Evolutionary conservation across 345 rosid genomes (phyloP), one percentile per base, ranked within the genome.

Genomic region (Populus pruinosa): DNA sequence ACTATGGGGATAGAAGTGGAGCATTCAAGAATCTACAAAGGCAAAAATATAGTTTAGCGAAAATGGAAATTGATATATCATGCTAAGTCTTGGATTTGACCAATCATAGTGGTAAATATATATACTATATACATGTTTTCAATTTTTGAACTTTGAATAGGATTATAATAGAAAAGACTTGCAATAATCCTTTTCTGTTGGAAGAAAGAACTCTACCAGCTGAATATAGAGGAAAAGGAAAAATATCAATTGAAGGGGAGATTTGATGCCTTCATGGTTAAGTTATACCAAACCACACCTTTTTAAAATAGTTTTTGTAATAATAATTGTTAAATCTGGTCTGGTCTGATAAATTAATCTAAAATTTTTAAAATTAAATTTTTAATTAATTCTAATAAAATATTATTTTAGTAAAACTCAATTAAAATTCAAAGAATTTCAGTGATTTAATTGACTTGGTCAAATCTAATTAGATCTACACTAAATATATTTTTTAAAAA

Each of bases 391-490:
- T 43, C 2, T 0, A 0, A 43, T 13, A 11, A 43, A 43, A 10
- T 2, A 2, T 11, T 11, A 10, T 10, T 43, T 43, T 43, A 2
- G 0, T 10, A 43, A 43, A 10, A 43, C 0, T 43, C 0, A 0
- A 43, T 11, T 43, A 13, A 43, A 43, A 43, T 0, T 0, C 2
- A 11, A 9, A 43, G 1, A 2, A 43, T 43, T 2, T 43, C 2
- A 11, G 4, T 43, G 4, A 0, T 11, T 0, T 1, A 11, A 1
- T 11, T 13, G 0, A 2, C 12, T 11, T 9, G 0, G 11, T 39
- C 44, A 41, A 31, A 31, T 0, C 4, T 31, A 3, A 31, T 31
- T 41, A 3, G 10, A 8, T 41, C 12, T 7, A 9, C 2, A 41
- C 10, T 39, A 1, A 39, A 27, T 27, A 7, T 39, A 1, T 39